Percentiles rank a stretch among this genome's conserved stretches.
phyloP scores from a whole-genome alignment of 2,329 filamentous ascomycete genomes.

The Bisporella sp. region DNA sequence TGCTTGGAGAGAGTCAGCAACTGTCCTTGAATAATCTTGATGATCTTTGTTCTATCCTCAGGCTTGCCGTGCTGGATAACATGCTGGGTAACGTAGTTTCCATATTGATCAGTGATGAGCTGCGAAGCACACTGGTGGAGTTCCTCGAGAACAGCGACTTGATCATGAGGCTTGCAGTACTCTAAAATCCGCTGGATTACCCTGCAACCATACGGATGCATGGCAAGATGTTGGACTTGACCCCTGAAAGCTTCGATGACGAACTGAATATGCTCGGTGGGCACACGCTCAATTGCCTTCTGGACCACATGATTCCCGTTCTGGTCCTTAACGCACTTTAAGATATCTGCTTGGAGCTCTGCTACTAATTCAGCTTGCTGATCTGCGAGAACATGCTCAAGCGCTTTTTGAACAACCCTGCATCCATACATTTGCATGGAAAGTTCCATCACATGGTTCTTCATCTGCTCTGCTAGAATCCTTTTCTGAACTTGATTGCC shows the following conservation, averaged over 20 bases:
- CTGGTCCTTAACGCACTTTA: conserved; percentile 74
- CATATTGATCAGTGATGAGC: conserved; percentile 81
- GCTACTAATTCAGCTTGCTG: conserved; percentile 80
- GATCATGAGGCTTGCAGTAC: conserved; percentile 66
- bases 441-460: conserved; percentile 70
- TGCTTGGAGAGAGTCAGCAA: conserved; percentile 78
- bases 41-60: conserved; percentile 66
- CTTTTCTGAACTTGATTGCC: conserved; percentile 92
- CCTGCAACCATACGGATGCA: conserved; percentile 81
- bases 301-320: conserved; percentile 97
- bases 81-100: conserved; percentile 95
- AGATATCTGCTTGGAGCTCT: conserved; percentile 71
- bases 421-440: conserved; percentile 91
- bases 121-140: conserved; percentile 64
- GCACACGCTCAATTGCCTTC: conserved; percentile 79
- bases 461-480: conserved; percentile 78
- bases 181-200: conserved; percentile 92
- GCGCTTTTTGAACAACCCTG: conserved; percentile 90
- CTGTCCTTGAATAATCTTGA: conserved; percentile 64
- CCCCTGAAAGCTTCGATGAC: conserved; percentile 75
- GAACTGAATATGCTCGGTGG: conserved; percentile 72
- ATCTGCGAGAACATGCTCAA: conserved; percentile 86
- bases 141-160: conserved; percentile 67
- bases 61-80: conserved; percentile 72
- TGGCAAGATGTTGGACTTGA: conserved; percentile 66